Conservation (phyloP, 2,329 filamentous ascomycete genomes). For the Arthrobotrys pseudoclavata region DNA sequence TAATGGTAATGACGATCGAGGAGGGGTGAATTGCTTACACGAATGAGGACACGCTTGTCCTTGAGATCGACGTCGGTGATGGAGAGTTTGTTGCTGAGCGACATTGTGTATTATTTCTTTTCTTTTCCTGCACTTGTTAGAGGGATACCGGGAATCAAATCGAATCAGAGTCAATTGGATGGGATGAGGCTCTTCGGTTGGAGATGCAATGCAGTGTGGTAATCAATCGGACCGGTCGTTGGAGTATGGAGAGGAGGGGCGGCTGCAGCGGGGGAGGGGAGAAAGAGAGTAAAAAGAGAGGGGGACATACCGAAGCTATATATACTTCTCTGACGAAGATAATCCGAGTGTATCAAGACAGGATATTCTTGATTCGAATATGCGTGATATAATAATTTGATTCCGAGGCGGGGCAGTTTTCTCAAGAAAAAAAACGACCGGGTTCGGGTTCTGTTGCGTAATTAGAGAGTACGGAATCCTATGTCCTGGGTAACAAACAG, state of each 20-base stretch:
- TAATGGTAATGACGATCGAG: neutral
- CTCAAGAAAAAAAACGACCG: neutral
- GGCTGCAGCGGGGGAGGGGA: neutral
- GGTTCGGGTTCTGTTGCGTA: conserved; percentile 24
- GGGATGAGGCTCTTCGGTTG: conserved; percentile 5
- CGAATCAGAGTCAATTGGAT: neutral
- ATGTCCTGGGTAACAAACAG: neutral
- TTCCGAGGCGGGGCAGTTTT: conserved; percentile 26
- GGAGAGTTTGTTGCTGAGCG: conserved; percentile 97
- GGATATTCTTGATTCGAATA: neutral
- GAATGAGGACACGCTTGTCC: conserved; percentile 97
- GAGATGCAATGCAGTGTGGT: conserved; percentile 2
- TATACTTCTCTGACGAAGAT: neutral
- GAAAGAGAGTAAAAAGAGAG: neutral
- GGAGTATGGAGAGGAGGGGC: neutral
- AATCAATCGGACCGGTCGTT: neutral
- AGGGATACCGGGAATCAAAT: neutral
- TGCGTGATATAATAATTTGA: conserved; percentile 2
- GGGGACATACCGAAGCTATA: neutral
- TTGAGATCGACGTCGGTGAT: conserved; percentile 97
- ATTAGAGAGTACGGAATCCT: neutral
- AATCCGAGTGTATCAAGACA: neutral
- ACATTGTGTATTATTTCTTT: conserved; percentile 74
- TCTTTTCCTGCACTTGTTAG: neutral
- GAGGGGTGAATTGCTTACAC: conserved; percentile 74